Percentiles rank a stretch among this genome's conserved stretches.
These are phyloP conservation scores for Soucietia sequanensis DNA, from an alignment of 805 yeast genomes.

Conservation along the genomic window DNA sequence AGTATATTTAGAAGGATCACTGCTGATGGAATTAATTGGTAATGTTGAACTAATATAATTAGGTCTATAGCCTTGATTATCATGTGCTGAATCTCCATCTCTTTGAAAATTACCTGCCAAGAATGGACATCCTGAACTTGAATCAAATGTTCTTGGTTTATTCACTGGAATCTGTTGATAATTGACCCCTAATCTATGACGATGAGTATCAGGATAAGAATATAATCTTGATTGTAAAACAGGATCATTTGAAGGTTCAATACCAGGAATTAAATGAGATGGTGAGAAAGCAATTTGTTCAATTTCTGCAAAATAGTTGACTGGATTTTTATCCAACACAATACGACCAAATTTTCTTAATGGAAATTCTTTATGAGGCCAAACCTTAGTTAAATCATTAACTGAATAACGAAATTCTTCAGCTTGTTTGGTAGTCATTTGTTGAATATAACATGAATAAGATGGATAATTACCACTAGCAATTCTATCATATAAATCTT, in stretches of 20 bases:
- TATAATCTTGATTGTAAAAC: conserved; percentile 79
- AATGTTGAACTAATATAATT: conserved; percentile 48
- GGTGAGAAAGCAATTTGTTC: conserved; percentile 88
- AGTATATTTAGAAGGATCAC: conserved; percentile 13
- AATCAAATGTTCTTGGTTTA: conserved; percentile 30
- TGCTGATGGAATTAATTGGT: conserved; percentile 27
- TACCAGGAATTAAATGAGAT: conserved; percentile 79
- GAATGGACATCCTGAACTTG: conserved; percentile 22
- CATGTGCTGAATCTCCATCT: conserved; percentile 17
- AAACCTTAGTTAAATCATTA: conserved; percentile 55
- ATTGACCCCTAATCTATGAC: conserved; percentile 76
- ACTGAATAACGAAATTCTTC: conserved; percentile 47
- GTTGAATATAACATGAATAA: conserved; percentile 55
- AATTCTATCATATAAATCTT: conserved; percentile 40
- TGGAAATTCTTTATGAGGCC: conserved; percentile 59
- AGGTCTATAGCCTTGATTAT: conserved; percentile 45
- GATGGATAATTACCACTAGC: conserved; percentile 49
- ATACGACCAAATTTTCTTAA: conserved; percentile 55
- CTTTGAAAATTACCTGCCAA: conserved; percentile 25
- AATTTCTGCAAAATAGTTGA: conserved; percentile 51
- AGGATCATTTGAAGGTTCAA: conserved; percentile 82
- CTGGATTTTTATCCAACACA: conserved; percentile 53
- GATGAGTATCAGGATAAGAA: conserved; percentile 83
- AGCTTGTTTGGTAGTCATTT: conserved; percentile 58
- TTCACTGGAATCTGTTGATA: conserved; percentile 68